Evolutionary conservation across 164 flowering plant genomes (phyloP).

Genomic region (Piper longum): DNA sequence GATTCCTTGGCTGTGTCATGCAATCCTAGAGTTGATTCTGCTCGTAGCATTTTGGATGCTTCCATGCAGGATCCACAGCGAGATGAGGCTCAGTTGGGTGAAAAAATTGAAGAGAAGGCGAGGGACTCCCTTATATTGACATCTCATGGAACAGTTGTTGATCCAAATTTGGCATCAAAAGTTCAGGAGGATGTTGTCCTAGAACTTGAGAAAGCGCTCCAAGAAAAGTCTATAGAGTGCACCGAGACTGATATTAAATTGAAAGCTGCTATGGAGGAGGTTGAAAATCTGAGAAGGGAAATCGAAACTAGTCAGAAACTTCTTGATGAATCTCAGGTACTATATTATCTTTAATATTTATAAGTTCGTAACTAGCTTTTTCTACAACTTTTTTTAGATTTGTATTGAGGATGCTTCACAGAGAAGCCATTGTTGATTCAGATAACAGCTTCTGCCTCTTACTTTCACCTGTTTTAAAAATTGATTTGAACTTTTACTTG

Average conservation of each 20-base stretch:
- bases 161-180: conserved; percentile 24
- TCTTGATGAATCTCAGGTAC: conserved; percentile 91
- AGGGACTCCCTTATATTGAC: conserved; percentile 22
- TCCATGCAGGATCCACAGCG: conserved; percentile 62
- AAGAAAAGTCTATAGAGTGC: conserved; percentile 43
- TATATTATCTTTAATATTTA: not conserved
- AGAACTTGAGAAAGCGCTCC: conserved; percentile 50
- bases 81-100: conserved; percentile 29
- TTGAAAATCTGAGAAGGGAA: conserved; percentile 44
- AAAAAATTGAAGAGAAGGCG: conserved; percentile 32
- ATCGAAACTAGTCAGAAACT: conserved; percentile 61
- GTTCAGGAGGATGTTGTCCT: conserved; percentile 20
- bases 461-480: no score
- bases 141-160: conserved; percentile 25
- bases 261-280: conserved; percentile 54
- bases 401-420: conserved; percentile 1
- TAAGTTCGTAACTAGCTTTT: not conserved
- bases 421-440: not conserved
- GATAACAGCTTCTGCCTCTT: not conserved
- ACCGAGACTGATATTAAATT: conserved; percentile 53
- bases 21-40: conserved; percentile 20
- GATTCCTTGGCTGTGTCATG: conserved; percentile 51
- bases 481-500: no score
- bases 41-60: conserved; percentile 39
- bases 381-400: not conserved